Conservation (phyloP, 2,329 filamentous ascomycete genomes). For the Aplosporella prunicola region DNA sequence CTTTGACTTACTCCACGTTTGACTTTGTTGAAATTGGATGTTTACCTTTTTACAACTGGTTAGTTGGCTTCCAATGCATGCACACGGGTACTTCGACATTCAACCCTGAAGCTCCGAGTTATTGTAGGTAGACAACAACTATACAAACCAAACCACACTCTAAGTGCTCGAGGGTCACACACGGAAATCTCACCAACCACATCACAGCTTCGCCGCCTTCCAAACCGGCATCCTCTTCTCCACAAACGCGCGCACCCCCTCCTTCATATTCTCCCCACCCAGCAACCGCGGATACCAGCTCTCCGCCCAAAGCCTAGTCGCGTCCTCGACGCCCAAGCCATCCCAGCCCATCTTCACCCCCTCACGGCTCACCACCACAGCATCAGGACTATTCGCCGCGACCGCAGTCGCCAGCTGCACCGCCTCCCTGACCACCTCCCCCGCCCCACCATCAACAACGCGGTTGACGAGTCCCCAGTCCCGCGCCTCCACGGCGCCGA, state of each 20-base stretch:
- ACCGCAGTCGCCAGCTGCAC: constrained; percentile 53
- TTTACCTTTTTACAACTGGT: no score
- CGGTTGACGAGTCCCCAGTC: constrained; percentile 21
- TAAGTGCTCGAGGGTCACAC: no score
- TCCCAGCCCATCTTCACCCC: constrained; percentile 68
- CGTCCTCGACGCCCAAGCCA: constrained; percentile 53
- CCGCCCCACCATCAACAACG: constrained; percentile 15
- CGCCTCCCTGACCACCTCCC: constrained; percentile 47
- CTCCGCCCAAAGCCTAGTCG: constrained; percentile 47
- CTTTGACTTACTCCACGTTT: no score
- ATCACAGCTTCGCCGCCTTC: constrained; percentile 39
- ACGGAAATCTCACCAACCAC: no score
- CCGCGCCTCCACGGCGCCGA: constrained; percentile 16
- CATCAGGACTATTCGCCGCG: constrained; percentile 61
- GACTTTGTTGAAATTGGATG: no score
- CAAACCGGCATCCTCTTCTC: constrained; percentile 64
- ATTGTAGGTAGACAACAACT: no score
- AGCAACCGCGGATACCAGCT: constrained; percentile 52
- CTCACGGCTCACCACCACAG: constrained; percentile 63
- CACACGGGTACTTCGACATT: no score
- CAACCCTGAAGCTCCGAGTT: no score
- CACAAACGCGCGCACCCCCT: constrained; percentile 66
- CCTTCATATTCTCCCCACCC: constrained; percentile 61
- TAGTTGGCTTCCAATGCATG: no score
- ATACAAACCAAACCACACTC: no score